Evolutionary conservation across 768 basidiomycete species (phyloP).

Genomic region (Dendrothele bispora): DNA sequence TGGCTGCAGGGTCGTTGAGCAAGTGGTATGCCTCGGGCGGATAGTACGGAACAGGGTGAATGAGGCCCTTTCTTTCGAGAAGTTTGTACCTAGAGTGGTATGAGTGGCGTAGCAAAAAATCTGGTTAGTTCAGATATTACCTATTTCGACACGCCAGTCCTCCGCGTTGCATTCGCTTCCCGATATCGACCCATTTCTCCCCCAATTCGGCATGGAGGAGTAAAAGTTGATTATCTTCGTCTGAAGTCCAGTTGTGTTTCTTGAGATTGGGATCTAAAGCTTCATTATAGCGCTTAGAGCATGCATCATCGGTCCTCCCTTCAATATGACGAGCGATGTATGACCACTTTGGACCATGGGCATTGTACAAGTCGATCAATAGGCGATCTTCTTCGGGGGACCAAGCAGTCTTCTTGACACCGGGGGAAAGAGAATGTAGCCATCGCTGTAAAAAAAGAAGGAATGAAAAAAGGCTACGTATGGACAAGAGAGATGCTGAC

Average conservation of each 20-base stretch:
- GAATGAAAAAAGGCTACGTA: constrained; percentile 6
- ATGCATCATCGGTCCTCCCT: constrained; percentile 86
- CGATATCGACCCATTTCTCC: constrained; percentile 74
- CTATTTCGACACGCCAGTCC: constrained; percentile 83
- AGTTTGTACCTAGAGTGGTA: constrained; percentile 59
- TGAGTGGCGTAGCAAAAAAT: constrained; percentile 12
- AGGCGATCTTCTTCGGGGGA: constrained; percentile 67
- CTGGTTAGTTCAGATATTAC: constrained; percentile 32
- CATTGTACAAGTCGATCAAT: constrained; percentile 56
- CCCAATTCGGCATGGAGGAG: constrained; percentile 53
- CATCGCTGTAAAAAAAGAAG: constrained; percentile 57
- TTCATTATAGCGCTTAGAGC: constrained; percentile 86
- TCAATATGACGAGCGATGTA: constrained; percentile 70
- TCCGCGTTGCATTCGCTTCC: constrained; percentile 71
- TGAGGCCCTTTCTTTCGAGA: constrained; percentile 59
- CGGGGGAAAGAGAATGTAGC: constrained; percentile 82
- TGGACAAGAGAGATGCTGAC: constrained; percentile 32
- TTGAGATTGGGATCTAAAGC: constrained; percentile 79
- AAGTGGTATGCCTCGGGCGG: constrained; percentile 41
- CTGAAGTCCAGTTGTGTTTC: constrained; percentile 74
- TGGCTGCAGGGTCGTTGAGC: constrained; percentile 22
- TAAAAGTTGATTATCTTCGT: constrained; percentile 66
- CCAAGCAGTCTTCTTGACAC: constrained; percentile 80
- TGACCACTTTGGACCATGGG: constrained; percentile 73
- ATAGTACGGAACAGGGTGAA: constrained; percentile 30